phyloP scores from a whole-genome alignment of 345 rosid genomes.

The Citrus australasica region DNA sequence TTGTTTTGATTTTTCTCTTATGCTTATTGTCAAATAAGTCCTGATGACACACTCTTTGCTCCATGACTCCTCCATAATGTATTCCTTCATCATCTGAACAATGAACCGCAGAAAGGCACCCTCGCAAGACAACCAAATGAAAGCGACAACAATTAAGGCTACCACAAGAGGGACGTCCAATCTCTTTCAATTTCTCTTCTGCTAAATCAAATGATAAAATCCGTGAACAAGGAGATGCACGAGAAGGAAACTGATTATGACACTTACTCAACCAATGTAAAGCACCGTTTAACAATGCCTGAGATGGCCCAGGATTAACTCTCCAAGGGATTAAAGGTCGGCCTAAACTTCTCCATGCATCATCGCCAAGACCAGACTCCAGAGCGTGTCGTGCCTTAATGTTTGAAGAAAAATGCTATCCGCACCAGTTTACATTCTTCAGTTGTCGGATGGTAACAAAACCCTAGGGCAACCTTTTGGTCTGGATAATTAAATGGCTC shows the following conservation, averaged over 20 bases:
- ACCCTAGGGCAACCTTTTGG: not conserved
- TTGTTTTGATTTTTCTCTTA: not conserved
- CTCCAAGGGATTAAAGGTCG: not conserved
- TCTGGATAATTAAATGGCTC: not conserved
- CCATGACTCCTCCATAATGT: slow-evolving; percentile 3
- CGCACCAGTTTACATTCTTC: not conserved
- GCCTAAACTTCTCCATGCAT: slow-evolving; percentile 1
- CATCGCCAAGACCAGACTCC: not conserved
- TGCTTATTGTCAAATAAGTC: not conserved
- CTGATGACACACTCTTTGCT: not conserved
- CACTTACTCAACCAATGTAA: slow-evolving; percentile 1
- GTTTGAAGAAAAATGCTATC: not conserved
- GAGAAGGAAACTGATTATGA: not conserved
- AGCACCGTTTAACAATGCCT: not conserved
- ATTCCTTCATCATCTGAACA: not conserved
- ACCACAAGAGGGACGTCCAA: not conserved
- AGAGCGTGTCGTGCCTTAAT: not conserved
- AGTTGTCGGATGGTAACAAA: not conserved
- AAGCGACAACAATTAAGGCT: not conserved
- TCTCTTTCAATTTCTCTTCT: not conserved
- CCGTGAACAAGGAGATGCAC: not conserved
- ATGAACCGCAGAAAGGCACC: slow-evolving; percentile 1
- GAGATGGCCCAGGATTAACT: not conserved
- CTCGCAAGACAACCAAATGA: not conserved
- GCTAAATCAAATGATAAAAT: slow-evolving; percentile 6